Evolutionary conservation across 2,329 filamentous ascomycete genomes (phyloP), one percentile per base, ranked within the genome.

Genomic region (Fusarium goolgardi): DNA sequence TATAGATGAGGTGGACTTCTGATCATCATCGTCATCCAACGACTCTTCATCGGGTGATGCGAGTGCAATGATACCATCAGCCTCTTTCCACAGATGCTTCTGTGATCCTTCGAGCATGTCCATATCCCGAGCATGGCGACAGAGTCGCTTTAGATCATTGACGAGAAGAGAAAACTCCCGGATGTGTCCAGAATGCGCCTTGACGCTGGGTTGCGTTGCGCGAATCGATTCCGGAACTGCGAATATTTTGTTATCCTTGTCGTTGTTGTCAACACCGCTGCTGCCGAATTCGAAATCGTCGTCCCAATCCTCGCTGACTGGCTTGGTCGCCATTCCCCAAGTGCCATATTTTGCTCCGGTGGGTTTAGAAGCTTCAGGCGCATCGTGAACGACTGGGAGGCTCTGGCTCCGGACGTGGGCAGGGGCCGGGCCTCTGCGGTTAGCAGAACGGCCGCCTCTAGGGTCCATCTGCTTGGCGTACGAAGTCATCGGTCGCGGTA

Each of bases 1-100:
- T 21, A 79, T 73, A 1, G 79, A 79, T 16, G 77, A 78, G 9
- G 76, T 75, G 5, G 78, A 78, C n/a, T 77, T 77, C 20, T 78
- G 76, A 29, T 80, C 78, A 8, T 78, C 77, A 15, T 74, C 68
- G 18, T 77, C 77, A 15, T 82, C 80, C 8, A 80, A 71, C 32
- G 83, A 82, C 47, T 91, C 88, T 47, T 86, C 83, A 64, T 91
- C 88, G 2, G 89, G 88, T 2, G 88, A 90, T 45, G 92, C 93
- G n/a, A 96, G 81, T 34, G 92, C 91, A 75, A 96, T 96, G 79
- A 96, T 94, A 16, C 91, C 92, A 76, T 96, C 91, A 2, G 93
- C 92, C 76, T 96, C 92, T 71, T 89, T 88, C 91, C 92, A 96
- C 46, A 92, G 82, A 15, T 81, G 80, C 15, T 84, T 83, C 23